Evolutionary conservation across 352 stramenopile species (phyloP).

Genomic region (Aphanomyces astaci): DNA sequence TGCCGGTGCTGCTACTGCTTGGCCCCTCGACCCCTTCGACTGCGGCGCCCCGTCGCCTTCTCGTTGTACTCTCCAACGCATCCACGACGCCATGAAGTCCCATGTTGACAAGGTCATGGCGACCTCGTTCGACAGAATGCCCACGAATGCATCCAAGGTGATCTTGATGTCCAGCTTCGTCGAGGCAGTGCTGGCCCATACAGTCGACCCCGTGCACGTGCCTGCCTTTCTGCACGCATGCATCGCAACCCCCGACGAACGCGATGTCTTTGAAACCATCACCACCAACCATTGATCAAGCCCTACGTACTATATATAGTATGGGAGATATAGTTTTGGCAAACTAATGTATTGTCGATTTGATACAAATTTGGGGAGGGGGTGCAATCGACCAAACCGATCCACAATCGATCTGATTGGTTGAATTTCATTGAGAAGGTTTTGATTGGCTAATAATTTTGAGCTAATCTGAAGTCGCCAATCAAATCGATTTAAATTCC

Average conservation of each 20-base stretch:
- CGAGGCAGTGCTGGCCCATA: neutral
- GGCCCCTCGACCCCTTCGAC: neutral
- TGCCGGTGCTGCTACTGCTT: neutral
- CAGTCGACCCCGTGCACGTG: neutral
- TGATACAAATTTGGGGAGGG: too few species aligned
- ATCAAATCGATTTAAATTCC: too few species aligned
- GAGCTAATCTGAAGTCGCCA: too few species aligned
- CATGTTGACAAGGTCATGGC: neutral
- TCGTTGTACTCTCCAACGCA: neutral
- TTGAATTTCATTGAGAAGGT: too few species aligned
- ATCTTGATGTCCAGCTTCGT: slow-evolving; percentile 7
- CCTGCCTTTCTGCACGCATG: neutral
- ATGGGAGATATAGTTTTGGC: too few species aligned
- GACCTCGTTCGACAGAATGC: slow-evolving; percentile 5
- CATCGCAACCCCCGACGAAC: neutral
- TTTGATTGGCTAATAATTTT: too few species aligned
- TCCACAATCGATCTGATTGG: too few species aligned
- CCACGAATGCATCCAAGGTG: neutral
- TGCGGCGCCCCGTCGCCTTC: neutral
- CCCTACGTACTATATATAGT: too few species aligned
- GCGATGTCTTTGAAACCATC: too few species aligned
- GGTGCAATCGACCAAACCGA: too few species aligned
- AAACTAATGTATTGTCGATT: too few species aligned
- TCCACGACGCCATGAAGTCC: neutral
- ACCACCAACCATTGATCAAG: too few species aligned